phyloP scores from a whole-genome alignment of 2,329 filamentous ascomycete species.

The Xylogone sp. region DNA sequence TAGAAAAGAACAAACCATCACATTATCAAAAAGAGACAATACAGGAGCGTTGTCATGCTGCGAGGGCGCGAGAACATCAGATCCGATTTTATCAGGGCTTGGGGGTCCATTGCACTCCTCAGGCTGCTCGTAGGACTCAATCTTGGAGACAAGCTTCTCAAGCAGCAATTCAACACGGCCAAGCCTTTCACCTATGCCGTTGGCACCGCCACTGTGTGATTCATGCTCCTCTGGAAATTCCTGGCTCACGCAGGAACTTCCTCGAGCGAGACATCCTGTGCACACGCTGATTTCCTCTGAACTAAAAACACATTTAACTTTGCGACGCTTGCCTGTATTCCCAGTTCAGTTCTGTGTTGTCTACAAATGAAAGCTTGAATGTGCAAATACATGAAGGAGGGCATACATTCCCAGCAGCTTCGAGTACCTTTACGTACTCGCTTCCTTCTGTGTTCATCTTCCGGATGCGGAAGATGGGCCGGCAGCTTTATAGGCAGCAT shows the following conservation, averaged over 20 bases:
- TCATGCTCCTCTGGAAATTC: constrained; percentile 28
- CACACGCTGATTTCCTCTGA: constrained; percentile 36
- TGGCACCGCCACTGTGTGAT: constrained; percentile 16
- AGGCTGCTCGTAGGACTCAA: constrained; percentile 23
- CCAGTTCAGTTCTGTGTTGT: constrained; percentile 1
- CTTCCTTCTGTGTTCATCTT: constrained; percentile 23
- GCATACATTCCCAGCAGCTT: constrained; percentile 56
- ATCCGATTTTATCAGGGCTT: constrained; percentile 23
- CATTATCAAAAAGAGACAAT: constrained; percentile 26
- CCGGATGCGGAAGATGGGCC: neutral
- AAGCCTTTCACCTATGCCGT: constrained; percentile 23
- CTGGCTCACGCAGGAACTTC: constrained; percentile 25
- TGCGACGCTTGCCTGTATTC: constrained; percentile 36
- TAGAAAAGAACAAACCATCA: constrained; percentile 16
- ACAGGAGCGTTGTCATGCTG: constrained; percentile 15
- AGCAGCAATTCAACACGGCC: constrained; percentile 24
- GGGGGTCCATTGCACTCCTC: constrained; percentile 20
- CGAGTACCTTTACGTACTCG: constrained; percentile 45
- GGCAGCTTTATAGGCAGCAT: neutral
- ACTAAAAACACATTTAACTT: constrained; percentile 45
- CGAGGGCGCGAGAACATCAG: constrained; percentile 21
- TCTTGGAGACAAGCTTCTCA: constrained; percentile 24
- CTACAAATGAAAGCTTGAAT: constrained; percentile 1
- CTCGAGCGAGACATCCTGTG: constrained; percentile 40
- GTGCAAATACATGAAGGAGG: neutral